These are phyloP conservation scores for Komagataella kurtzmanii DNA, from an alignment of 805 yeast species.

Conservation along the genomic window DNA sequence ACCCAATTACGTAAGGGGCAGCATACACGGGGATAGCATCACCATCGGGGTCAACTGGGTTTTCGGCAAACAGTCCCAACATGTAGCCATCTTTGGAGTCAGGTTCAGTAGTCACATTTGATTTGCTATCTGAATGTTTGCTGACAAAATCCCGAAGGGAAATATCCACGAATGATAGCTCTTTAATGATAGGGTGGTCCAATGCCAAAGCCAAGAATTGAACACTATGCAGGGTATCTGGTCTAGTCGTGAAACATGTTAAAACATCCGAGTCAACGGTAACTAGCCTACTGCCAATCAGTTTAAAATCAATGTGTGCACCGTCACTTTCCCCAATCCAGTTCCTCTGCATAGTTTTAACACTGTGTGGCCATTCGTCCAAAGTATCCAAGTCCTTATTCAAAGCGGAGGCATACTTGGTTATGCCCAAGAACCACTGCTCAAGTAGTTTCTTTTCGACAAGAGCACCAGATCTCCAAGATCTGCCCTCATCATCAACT, in stretches of 20 bases:
- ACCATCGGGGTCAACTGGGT: conserved; percentile 40
- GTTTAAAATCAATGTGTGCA: conserved; percentile 45
- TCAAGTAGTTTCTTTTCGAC: conserved; percentile 73
- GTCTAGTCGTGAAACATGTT: conserved; percentile 61
- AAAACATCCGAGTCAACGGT: conserved; percentile 24
- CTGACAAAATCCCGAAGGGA: conserved; percentile 33
- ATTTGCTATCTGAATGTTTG: conserved; percentile 4
- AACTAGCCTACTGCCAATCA: conserved; percentile 11
- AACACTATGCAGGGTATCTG: conserved; percentile 76
- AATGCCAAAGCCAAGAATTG: conserved; percentile 72
- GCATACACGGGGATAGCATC: conserved; percentile 57
- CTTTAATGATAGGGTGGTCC: conserved; percentile 47
- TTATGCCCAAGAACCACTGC: conserved; percentile 92
- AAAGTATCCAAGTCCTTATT: conserved; percentile 49
- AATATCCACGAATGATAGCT: conserved; percentile 22
- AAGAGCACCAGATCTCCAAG: conserved; percentile 95
- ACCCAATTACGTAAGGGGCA: conserved; percentile 80
- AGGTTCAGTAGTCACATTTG: conserved; percentile 23
- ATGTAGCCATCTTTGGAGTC: conserved; percentile 52
- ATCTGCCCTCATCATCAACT: conserved; percentile 78
- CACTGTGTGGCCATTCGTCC: conserved; percentile 77
- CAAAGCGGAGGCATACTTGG: conserved; percentile 62
- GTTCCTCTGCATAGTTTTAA: conserved; percentile 78
- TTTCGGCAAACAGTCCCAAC: conserved; percentile 24
- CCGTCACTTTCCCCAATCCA: conserved; percentile 93